Conservation (phyloP, 306 rosid genomes). For the Fragaria ananassa region DNA sequence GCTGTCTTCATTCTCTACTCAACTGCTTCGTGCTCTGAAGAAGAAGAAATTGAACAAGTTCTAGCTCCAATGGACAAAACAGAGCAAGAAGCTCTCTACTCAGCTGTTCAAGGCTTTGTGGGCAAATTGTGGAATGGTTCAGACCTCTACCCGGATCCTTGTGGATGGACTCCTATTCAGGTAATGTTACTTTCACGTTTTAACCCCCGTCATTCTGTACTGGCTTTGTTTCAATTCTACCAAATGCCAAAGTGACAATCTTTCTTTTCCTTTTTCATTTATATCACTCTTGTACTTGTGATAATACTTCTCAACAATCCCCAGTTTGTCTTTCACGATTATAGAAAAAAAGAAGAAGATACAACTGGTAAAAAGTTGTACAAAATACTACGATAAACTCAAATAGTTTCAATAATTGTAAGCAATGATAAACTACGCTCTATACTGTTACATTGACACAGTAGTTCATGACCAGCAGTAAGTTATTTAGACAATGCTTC, state of each 20-base stretch:
- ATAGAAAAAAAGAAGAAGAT: background rate
- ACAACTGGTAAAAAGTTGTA: background rate
- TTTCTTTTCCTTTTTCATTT: conserved; percentile 6
- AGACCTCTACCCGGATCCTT: conserved; percentile 95
- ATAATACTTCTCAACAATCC: background rate
- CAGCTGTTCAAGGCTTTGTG: conserved; percentile 86
- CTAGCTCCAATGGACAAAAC: conserved; percentile 76
- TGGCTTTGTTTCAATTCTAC: background rate
- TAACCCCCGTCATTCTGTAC: background rate
- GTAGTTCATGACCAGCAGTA: background rate
- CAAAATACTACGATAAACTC: background rate
- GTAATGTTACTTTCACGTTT: conserved; percentile 27
- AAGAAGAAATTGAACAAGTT: conserved; percentile 36
- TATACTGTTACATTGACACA: background rate
- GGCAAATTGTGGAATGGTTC: conserved; percentile 96
- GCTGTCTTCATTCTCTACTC: conserved; percentile 33
- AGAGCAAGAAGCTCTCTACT: conserved; percentile 67
- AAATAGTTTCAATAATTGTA: background rate
- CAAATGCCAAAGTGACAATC: background rate
- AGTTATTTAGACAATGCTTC: background rate
- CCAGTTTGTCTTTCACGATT: background rate
- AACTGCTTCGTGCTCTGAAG: conserved; percentile 46
- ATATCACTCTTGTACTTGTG: conserved; percentile 16
- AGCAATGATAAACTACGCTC: background rate
- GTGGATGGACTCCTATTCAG: conserved; percentile 98